A percentile compares a stretch with the other conserved stretches of the same genome.
These are phyloP conservation scores for Phytophthora hybrid DNA, from an alignment of 352 stramenopile genomes.

Conservation along the genomic window DNA sequence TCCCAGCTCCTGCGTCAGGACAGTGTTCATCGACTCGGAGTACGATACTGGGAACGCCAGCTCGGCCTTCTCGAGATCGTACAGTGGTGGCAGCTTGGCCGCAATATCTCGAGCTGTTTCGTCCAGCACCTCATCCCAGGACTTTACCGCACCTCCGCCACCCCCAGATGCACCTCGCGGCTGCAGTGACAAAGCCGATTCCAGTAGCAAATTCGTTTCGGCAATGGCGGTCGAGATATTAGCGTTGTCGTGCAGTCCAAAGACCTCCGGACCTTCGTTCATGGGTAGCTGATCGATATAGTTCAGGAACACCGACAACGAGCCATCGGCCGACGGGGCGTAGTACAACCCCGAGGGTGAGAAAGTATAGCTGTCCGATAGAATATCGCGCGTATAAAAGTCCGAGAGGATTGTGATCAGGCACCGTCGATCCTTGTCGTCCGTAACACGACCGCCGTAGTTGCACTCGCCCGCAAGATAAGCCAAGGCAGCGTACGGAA, in stretches of 20 bases:
- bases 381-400: conserved; percentile 85
- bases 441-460: conserved; percentile 95
- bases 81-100: conserved; percentile 69
- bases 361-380: conserved; percentile 83
- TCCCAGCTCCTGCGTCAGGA: conserved; percentile 91
- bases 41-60: conserved; percentile 88
- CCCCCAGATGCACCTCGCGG: conserved; percentile 63
- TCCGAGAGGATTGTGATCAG: conserved; percentile 89
- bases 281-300: conserved; percentile 88
- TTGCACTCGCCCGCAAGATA: conserved; percentile 96
- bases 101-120: conserved; percentile 92
- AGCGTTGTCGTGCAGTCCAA: conserved; percentile 88
- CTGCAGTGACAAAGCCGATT: conserved; percentile 92
- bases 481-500: conserved; percentile 92
- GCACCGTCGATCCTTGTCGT: conserved; percentile 93
- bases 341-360: conserved; percentile 88
- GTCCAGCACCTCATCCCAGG: conserved; percentile 90
- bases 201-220: conserved; percentile 87
- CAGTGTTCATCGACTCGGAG: conserved; percentile 91
- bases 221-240: conserved; percentile 91
- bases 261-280: conserved; percentile 89
- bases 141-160: conserved; percentile 82
- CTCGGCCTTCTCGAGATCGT: conserved; percentile 92
- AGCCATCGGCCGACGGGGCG: conserved; percentile 53
- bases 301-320: conserved; percentile 65